Evolutionary conservation across 768 basidiomycete species (phyloP), one percentile per base, ranked within the genome.

Genomic region (Suillus hirtellus): DNA sequence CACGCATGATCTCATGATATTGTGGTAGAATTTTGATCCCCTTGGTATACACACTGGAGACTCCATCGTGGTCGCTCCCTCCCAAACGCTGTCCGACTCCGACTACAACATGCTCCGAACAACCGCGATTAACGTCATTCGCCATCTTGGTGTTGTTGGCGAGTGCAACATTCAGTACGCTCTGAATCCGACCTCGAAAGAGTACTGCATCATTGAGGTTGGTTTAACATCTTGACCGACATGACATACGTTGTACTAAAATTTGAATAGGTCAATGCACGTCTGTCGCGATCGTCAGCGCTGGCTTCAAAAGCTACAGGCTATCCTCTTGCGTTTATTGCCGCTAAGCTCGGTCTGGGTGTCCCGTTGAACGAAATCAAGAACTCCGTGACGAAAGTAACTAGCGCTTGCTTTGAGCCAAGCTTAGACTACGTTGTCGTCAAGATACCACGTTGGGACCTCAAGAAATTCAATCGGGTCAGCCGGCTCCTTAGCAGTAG

Each of bases 91-190:
- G 35, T 97, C 96, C n/a, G 96, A 99, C 74, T 84, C 89, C n/a
- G 97, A 99, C 75, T 98, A 97, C 81, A 95, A 99, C 74, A 99
- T 99, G 96, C 87, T 99, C 58, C 89, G 97, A 52, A 97, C 95
- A 31, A 97, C 96, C 10, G 97, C 97, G 17, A 90, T 99, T 78
- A 98, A 98, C 71, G 96, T 98, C 68, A 95, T 99, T 67, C 92
- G 96, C n/a, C 96, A 99, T 73, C 86, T 99, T 17, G 96, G 96
- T 58, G 96, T 99, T 62, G 83, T 99, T 65, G 96, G 97, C 65
- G 96, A 99, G 79, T 99, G 97, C 77, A 99, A 99, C 75, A 99
- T 99, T 66, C 96, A 99, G 75, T 99, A 99, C 72, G 97, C 96
- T 3, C 84, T 99, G 69, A 98, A 98, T 76, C 96, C 97, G 1